Conservation (phyloP, 2,329 filamentous ascomycete genomes). For the Colletotrichum sp. region DNA sequence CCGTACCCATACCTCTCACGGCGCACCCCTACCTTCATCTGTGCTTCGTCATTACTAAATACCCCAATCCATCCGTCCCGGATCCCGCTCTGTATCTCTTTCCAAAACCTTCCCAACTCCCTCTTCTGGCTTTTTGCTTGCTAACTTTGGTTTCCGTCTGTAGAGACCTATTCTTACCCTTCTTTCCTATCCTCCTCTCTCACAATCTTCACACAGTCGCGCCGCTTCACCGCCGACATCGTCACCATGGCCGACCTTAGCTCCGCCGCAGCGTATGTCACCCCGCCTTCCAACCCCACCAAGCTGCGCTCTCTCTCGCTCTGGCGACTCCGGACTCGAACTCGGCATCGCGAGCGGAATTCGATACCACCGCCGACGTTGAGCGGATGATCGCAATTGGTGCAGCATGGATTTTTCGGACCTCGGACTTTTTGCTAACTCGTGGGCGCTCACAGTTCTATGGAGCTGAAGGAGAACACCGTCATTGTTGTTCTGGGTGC, state of each 20-base stretch:
- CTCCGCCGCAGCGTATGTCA: constrained; percentile 27
- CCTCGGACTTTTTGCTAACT: constrained; percentile 7
- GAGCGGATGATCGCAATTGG: neutral
- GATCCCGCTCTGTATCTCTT: constrained; percentile 13
- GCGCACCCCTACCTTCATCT: constrained; percentile 20
- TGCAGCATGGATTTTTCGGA: neutral
- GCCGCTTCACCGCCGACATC: neutral
- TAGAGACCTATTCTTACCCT: neutral
- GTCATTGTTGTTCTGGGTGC: constrained; percentile 95
- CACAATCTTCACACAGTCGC: neutral
- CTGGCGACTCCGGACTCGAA: neutral
- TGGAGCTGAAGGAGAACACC: constrained; percentile 99
- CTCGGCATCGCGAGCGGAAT: neutral
- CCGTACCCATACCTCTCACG: constrained; percentile 13
- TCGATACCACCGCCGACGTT: neutral
- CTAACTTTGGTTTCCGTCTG: constrained; percentile 12
- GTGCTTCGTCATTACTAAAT: constrained; percentile 25
- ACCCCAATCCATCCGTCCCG: constrained; percentile 23
- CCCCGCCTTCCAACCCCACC: constrained; percentile 22
- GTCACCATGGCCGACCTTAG: constrained; percentile 25
- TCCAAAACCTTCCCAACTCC: constrained; percentile 19
- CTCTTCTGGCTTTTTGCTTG: constrained; percentile 17
- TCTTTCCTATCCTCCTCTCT: neutral
- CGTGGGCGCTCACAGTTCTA: constrained; percentile 58
- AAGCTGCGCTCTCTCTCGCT: neutral